phyloP scores from a whole-genome alignment of 2,329 filamentous ascomycete species.

The Zymoseptoria tritici region DNA sequence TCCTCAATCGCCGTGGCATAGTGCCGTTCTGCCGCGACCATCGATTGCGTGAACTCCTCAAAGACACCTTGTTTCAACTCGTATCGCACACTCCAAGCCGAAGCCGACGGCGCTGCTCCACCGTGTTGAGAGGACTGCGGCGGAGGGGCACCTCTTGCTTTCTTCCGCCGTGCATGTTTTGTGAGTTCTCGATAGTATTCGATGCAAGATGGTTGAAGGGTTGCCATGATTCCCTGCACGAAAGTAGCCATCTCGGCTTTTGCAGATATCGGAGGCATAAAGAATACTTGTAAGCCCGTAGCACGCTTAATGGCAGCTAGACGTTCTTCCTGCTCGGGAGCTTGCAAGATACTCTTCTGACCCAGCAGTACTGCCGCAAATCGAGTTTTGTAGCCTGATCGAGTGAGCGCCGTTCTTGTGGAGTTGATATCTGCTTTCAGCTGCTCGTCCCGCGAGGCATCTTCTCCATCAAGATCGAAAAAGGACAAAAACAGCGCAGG shows the following conservation, averaged over 20 bases:
- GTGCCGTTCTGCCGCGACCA: conserved; percentile 76
- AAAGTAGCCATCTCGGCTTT: conserved; percentile 65
- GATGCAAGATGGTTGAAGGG: conserved; percentile 65
- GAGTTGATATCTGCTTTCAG: conserved; percentile 80
- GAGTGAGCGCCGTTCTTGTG: conserved; percentile 60
- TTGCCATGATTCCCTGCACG: conserved; percentile 62
- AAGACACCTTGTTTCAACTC: conserved; percentile 90
- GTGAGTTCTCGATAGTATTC: conserved; percentile 93
- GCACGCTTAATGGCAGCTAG: conserved; percentile 70
- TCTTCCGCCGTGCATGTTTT: conserved; percentile 86
- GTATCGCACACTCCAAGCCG: conserved; percentile 89
- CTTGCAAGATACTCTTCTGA: conserved; percentile 55
- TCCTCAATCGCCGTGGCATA: conserved; percentile 83
- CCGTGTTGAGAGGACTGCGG: conserved; percentile 78
- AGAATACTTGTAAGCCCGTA: conserved; percentile 77
- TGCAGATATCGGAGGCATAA: conserved; percentile 68
- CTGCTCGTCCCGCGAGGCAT: conserved; percentile 75
- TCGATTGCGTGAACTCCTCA: conserved; percentile 87
- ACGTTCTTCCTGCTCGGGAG: conserved; percentile 62
- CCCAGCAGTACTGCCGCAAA: conserved; percentile 71
- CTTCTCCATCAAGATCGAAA: conserved; percentile 67
- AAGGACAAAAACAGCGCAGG: conserved; percentile 76
- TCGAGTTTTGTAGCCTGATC: conserved; percentile 68
- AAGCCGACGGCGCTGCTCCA: conserved; percentile 74
- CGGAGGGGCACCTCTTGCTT: conserved; percentile 65